Evolutionary conservation across 768 basidiomycete genomes (phyloP).

Genomic region (Boletus subparvulus): DNA sequence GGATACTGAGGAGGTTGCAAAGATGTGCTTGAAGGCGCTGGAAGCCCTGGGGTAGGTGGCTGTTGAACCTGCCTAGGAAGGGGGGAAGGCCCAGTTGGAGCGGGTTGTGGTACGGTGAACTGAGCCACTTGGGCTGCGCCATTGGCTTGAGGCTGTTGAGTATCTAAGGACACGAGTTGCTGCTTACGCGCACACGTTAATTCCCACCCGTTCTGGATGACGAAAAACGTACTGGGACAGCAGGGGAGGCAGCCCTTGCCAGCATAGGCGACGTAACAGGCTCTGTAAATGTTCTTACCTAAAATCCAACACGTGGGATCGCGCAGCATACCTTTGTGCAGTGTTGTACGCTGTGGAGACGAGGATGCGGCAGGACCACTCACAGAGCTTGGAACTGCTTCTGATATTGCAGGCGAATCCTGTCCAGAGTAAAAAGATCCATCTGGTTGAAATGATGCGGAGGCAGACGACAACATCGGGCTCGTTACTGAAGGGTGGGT

Average conservation of each 20-base stretch:
- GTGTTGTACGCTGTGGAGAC: constrained; percentile 54
- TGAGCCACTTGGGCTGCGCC: constrained; percentile 29
- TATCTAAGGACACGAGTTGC: constrained; percentile 39
- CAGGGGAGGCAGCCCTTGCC: constrained; percentile 42
- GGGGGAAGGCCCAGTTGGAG: constrained; percentile 44
- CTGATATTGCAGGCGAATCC: constrained; percentile 73
- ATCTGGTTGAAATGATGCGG: constrained; percentile 58
- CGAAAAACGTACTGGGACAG: constrained; percentile 39
- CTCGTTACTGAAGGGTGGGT: constrained; percentile 85
- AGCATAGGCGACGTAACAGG: constrained; percentile 45
- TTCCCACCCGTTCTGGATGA: constrained; percentile 13
- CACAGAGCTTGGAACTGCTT: constrained; percentile 49
- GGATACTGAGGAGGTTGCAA: constrained; percentile 55
- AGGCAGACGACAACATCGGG: constrained; percentile 76
- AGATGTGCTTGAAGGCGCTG: constrained; percentile 12
- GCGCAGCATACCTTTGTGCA: constrained; percentile 47
- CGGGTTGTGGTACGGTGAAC: constrained; percentile 31
- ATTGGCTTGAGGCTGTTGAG: constrained; percentile 40
- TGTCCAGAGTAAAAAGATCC: constrained; percentile 71
- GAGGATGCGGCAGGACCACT: constrained; percentile 54
- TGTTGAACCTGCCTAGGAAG: constrained; percentile 51
- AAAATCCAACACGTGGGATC: constrained; percentile 18
- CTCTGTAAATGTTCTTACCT: constrained; percentile 36
- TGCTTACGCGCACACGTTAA: constrained; percentile 28
- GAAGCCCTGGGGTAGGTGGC: constrained; percentile 28